phyloP scores from a whole-genome alignment of 2,329 filamentous ascomycete genomes.

The Botrytis deweyae region DNA sequence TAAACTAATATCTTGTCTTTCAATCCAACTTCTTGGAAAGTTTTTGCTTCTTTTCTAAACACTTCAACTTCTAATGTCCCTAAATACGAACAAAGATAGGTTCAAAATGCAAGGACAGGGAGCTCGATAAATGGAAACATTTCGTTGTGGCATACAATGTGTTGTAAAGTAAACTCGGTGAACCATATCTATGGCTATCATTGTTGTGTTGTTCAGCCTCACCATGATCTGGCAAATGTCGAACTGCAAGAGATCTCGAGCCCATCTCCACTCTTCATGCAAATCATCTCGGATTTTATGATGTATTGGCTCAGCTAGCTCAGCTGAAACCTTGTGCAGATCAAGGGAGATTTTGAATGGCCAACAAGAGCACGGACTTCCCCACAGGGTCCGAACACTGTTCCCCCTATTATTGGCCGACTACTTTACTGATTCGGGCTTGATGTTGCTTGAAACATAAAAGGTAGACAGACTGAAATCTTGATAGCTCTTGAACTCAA shows the following conservation, averaged over 20 bases:
- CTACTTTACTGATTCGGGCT: neutral
- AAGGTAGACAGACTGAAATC: neutral
- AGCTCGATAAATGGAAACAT: neutral
- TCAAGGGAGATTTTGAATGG: neutral
- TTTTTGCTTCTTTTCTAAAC: neutral
- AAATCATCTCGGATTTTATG: neutral
- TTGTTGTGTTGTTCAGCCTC: neutral
- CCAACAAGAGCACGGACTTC: slow-evolving; percentile 9
- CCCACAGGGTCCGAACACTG: slow-evolving; percentile 4
- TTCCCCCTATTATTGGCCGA: neutral
- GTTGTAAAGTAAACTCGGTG: neutral
- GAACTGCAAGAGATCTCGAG: neutral
- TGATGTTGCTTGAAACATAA: neutral
- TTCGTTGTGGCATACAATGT: neutral
- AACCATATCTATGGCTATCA: neutral
- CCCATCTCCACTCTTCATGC: neutral
- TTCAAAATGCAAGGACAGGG: neutral
- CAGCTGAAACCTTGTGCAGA: neutral
- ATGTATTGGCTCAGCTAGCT: neutral
- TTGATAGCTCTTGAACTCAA: neutral
- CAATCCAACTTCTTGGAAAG: neutral
- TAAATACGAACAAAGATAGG: neutral
- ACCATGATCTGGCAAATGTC: neutral
- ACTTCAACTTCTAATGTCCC: neutral
- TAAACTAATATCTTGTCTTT: neutral